Base-by-base conservation (phyloP, 2,329 filamentous ascomycete genomes). In the Penicillium sp. region DNA sequence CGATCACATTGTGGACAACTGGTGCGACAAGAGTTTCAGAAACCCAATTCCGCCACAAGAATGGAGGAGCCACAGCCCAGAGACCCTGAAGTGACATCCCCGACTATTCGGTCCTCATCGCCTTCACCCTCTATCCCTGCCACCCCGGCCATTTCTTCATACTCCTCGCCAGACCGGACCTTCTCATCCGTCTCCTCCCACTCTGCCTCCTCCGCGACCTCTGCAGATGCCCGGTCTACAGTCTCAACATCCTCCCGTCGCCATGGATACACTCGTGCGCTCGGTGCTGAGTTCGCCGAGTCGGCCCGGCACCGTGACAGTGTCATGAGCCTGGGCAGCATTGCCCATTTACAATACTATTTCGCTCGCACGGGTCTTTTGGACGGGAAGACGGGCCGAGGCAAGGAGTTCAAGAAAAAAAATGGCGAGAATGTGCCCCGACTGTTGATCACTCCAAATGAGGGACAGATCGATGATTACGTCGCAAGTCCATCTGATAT, bases 321-420 rank as follows among this genome's bases (percentile, higher is more conserved):
- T 71, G 95, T 99, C 63, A 89, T 98, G 85, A 96, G 91, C 70
- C 78, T 99, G 60, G 95, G 95, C 54, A 97, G 93, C 75, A 99
- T 99, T 68, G 91, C 93, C 55, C 95, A 99, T 78, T 81, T 99
- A 70, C 95, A 99, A 76, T 96, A 98, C 78, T 99, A 98, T 77
- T 99, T 99, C 78, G 93, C 95, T 35, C 84, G 95, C 58, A 99
- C 95, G 0, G 95, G 95, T 6, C 78, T 99, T 62, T 79, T 99
- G 50, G 95, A 99, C 70, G 92, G 93, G 55, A 97, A 97, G 73
- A 93, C 93, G 35, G 95, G 87, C 53, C 90, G 96, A 73, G 88
- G 90, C 22, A 89, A 89, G 68, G 89, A 88, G 72, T 87, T 84
- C 69, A 83, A 87, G 64, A 81, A 81, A 60, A 84, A 80, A 51